Evolutionary conservation across 225 moss, liverwort and hornwort species (phyloP), one percentile per base, ranked within the genome.

Genomic region (Marchantia paleacea): DNA sequence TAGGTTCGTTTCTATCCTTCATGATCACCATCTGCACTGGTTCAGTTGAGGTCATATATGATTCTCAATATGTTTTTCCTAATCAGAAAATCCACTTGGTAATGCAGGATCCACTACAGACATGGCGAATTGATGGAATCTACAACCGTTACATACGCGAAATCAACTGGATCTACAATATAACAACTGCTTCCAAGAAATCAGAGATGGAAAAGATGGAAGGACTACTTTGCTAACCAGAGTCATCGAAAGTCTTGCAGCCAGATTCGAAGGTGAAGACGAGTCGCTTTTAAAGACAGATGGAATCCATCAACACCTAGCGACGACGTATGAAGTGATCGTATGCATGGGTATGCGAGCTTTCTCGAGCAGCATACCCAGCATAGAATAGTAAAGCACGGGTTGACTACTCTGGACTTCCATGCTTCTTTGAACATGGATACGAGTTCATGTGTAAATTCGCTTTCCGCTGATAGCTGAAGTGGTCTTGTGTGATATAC

Each of bases 91-190:
- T 20, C 47, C 48, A 39, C 13, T 1, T 70, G 47, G 18, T 50
- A 13, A 69, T 78, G 75, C 83, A 86, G 86, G 79, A 81, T 30
- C 83, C 86, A 8, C 47, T 86, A 12, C 81, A 83, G 57, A 69
- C 64, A 61, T 75, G 68, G 83, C 80, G 86, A 0, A 52, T 70
- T 51, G 81, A 83, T 71, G 75, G 81, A 7, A 81, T 87, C 7
- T 87, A 84, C 76, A 78, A 61, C 24, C 84, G 81, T 24, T 87
- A 81, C 58, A 83, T 83, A 19, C 48, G 68, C 30, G 86, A 86
- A 70, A 57, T 86, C 13, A 29, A 75, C 13, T 75, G 55, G 55
- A 66, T 70, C 22, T 48, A 55, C 54, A 71, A 80, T 52, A 72
- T 49, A 28, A 82, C 78, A 47, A 67, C 55, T 8, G 30, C 49